Evolutionary conservation across 352 stramenopile species (phyloP).

Genomic region (Globisporangium nunn): DNA sequence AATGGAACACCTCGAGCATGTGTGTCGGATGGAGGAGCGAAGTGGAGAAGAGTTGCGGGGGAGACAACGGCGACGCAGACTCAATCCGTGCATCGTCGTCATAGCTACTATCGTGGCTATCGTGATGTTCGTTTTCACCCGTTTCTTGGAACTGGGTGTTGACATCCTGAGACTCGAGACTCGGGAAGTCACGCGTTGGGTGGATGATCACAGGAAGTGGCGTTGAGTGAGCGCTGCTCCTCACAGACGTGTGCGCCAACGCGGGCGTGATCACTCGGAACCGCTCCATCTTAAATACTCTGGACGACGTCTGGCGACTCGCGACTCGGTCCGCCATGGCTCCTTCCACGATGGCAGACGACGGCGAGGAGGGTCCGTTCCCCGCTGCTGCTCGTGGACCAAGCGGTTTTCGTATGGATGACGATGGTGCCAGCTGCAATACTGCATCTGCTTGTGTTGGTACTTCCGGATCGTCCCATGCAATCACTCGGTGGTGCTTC

Average conservation of each 20-base stretch:
- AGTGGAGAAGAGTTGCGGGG: background rate
- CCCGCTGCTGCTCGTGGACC: conserved; percentile 1
- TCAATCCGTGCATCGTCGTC: conserved; percentile 1
- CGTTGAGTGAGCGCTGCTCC: background rate
- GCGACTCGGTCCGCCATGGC: conserved; percentile 22
- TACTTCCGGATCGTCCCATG: background rate
- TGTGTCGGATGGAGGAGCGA: conserved; percentile 45
- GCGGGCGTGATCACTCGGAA: conserved; percentile 50
- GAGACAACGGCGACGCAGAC: background rate
- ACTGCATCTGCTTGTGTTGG: background rate
- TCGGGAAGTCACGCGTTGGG: background rate
- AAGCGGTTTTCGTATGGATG: background rate
- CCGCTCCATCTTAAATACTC: conserved; percentile 66
- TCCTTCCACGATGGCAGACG: background rate
- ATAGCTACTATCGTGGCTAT: background rate
- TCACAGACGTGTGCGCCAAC: conserved; percentile 18
- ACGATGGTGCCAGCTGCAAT: background rate
- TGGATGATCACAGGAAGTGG: conserved; percentile 9
- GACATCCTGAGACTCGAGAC: background rate
- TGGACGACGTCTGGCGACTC: conserved; percentile 27
- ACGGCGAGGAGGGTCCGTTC: conserved; percentile 9
- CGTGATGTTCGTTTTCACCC: background rate
- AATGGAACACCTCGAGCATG: conserved; percentile 68
- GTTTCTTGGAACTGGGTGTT: background rate
- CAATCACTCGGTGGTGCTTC: background rate